Evolutionary conservation across 1,139 yeast species (phyloP), one percentile per base, ranked within the genome.

Genomic region (Nakaseomyces delphensis): DNA sequence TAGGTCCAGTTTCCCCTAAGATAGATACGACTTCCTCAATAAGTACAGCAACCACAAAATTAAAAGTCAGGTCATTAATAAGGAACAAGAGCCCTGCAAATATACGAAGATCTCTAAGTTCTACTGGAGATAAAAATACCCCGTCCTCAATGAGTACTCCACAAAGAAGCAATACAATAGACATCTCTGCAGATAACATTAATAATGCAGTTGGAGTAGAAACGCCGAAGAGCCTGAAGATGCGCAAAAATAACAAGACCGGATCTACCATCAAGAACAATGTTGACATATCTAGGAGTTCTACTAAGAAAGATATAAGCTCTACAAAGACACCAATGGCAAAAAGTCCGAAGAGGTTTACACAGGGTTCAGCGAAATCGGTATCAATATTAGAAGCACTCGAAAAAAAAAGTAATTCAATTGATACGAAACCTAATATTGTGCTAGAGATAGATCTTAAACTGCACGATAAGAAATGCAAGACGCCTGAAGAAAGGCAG

Each of bases 401-500:
- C 27, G 63, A 48, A 45, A 50, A 58, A 29, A 57, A 55, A 39
- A 53, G 56, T 36, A 60, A 69, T 43, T 49, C 65, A 42, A 59
- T 67, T 15, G 57, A 59, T 27, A 49, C 8, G 56, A 51, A 59
- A 6, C 79, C 82, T 1, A 72, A 76, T 18, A 71, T 78, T 14
- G 47, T 59, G 5, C 35, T 80, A n/a, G 73, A 78, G 48, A 71
- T 79, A 5, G 86, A 85, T 0, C 57, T 80, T 8, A 71, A 71
- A 47, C 59, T 66, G 21, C 43, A 56, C 3, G 48, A 47, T 4
- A 47, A 52, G 6, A 59, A 57, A 28, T 64, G 71, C 28, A 79
- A 78, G 28, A 65, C 71, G 41, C 79, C 81, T 7, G 85, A 83
- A 14, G 76, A 77, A 47, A 74, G 83, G 1, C 84, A 79, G 55